phyloP scores from a whole-genome alignment of 495 filamentous ascomycete species.

The Massariosphaeria phaeospora region DNA sequence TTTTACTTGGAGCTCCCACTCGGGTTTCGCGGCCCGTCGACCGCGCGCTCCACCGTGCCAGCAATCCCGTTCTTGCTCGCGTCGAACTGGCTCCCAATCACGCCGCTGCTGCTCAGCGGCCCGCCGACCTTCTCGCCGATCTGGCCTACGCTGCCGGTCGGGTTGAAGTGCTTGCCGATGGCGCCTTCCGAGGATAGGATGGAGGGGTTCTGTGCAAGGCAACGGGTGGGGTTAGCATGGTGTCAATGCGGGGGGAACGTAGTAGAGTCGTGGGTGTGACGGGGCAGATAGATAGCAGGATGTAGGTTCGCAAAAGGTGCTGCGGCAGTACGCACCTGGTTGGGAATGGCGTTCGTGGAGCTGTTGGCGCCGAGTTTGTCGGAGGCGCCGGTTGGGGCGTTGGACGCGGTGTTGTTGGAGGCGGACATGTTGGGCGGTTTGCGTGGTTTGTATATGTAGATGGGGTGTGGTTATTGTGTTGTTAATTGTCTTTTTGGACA shows the following conservation, averaged over 20 bases:
- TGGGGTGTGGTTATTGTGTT: not conserved
- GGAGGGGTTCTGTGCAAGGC: constrained; percentile 16
- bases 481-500: too few relatives aligned
- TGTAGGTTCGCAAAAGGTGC: too few relatives aligned
- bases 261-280: too few relatives aligned
- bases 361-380: not conserved
- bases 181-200: constrained; percentile 26
- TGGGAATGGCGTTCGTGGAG: not conserved
- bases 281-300: too few relatives aligned
- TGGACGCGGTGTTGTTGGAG: not conserved
- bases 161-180: constrained; percentile 32
- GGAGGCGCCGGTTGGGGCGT: not conserved
- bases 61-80: constrained; percentile 47
- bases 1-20: not conserved
- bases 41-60: constrained; percentile 41
- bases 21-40: constrained; percentile 27
- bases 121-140: constrained; percentile 28
- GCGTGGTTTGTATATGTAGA: not conserved
- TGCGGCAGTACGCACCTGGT: not conserved
- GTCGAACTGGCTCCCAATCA: constrained; percentile 49
- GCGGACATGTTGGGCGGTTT: not conserved
- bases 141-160: constrained; percentile 20
- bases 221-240: not conserved
- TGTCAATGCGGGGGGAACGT: not conserved
- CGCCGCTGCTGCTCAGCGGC: constrained; percentile 40